phyloP scores from a whole-genome alignment of 441 rosid genomes.

The Sinapis alba region DNA sequence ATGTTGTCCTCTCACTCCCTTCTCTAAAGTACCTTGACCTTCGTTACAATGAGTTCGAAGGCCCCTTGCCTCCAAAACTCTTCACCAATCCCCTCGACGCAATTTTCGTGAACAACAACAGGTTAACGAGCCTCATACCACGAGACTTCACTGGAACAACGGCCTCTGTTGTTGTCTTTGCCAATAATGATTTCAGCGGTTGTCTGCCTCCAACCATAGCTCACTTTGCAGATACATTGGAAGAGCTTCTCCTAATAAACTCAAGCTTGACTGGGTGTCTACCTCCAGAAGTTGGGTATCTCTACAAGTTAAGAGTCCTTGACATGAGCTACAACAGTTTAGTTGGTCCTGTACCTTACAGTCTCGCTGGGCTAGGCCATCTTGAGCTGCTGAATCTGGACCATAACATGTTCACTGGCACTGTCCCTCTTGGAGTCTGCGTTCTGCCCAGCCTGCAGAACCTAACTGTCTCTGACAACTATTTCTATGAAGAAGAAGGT shows the following conservation, averaged over 20 bases:
- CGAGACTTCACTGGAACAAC: slow-evolving; percentile 46
- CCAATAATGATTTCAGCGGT: slow-evolving; percentile 81
- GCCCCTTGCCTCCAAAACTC: slow-evolving; percentile 70
- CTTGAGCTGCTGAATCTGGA: slow-evolving; percentile 71
- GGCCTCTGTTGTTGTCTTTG: slow-evolving; percentile 74
- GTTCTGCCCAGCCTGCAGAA: slow-evolving; percentile 64
- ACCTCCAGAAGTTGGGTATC: slow-evolving; percentile 79
- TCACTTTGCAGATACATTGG: slow-evolving; percentile 61
- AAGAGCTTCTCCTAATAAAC: slow-evolving; percentile 72
- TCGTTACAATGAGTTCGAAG: slow-evolving; percentile 92
- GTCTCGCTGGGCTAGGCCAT: slow-evolving; percentile 65
- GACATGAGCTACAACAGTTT: slow-evolving; percentile 78
- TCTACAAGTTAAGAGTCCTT: slow-evolving; percentile 69
- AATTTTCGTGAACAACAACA: slow-evolving; percentile 76
- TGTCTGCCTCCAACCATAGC: slow-evolving; percentile 77
- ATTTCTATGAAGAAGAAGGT: slow-evolving; percentile 67
- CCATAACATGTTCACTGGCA: slow-evolving; percentile 72
- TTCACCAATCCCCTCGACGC: slow-evolving; percentile 77
- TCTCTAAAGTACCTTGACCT: slow-evolving; percentile 65
- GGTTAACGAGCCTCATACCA: slow-evolving; percentile 62
- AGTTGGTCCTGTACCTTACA: slow-evolving; percentile 74
- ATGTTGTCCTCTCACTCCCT: slow-evolving; percentile 68
- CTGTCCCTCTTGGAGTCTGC: slow-evolving; percentile 62
- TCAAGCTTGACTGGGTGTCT: slow-evolving; percentile 76
- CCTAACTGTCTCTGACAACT: slow-evolving; percentile 72